phyloP scores from a whole-genome alignment of 305 asterid genomes.

The Lippia alba region DNA sequence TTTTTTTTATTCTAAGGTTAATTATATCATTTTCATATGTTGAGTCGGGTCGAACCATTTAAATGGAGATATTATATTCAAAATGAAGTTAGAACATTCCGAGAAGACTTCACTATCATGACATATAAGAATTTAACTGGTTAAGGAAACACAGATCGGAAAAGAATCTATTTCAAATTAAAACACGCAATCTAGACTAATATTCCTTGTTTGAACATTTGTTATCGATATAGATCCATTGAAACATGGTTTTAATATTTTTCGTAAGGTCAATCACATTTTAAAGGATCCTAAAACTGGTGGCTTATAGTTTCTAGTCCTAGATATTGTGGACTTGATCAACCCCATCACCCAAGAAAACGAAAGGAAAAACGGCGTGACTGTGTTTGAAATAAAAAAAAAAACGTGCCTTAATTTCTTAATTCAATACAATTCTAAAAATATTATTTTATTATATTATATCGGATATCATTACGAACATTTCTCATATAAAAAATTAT shows the following conservation, averaged over 20 bases:
- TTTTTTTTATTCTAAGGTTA: too few relatives aligned
- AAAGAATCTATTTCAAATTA: conserved; percentile 1
- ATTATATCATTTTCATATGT: too few relatives aligned
- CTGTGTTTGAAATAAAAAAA: not conserved
- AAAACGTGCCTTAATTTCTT: not conserved
- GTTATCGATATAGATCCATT: not conserved
- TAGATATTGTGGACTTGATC: not conserved
- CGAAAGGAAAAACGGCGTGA: not conserved
- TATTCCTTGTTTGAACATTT: conserved; percentile 13
- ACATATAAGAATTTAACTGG: too few relatives aligned
- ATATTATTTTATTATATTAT: too few relatives aligned
- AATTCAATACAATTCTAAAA: too few relatives aligned
- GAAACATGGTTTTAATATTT: not conserved
- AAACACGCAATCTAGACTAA: conserved; percentile 12
- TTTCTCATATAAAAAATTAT: too few relatives aligned
- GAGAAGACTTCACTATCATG: too few relatives aligned
- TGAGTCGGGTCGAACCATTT: too few relatives aligned
- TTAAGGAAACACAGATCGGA: too few relatives aligned
- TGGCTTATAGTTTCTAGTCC: not conserved
- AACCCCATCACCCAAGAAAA: not conserved
- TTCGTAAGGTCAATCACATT: conserved; percentile 13
- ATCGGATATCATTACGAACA: too few relatives aligned
- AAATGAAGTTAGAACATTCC: too few relatives aligned
- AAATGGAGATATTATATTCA: too few relatives aligned
- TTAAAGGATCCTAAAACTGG: not conserved